Base-by-base conservation (phyloP, 2,329 filamentous ascomycete genomes). In the Trichoderma sp. region DNA sequence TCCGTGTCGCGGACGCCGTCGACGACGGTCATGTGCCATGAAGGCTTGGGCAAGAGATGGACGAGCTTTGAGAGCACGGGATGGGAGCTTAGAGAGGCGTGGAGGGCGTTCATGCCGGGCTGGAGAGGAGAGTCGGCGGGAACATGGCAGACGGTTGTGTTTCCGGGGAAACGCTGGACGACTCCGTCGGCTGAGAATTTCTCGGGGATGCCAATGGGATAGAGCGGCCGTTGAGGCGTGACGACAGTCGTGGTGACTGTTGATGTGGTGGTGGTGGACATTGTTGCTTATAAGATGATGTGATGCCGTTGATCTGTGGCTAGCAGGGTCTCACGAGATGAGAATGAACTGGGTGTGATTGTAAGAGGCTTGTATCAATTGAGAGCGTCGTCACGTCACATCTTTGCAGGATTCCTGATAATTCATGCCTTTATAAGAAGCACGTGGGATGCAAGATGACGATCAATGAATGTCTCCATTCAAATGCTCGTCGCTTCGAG, bases 11-110 rank as follows among this genome's bases (percentile, higher is more conserved):
- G 72, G n/a, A 74, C 66, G 28, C 75, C 75, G 30, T 75, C 75
- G 7, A 76, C 55, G 34, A 76, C 73, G 12, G 75, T 76, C 75
- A 76, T 76, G 71, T 75, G 75, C 75, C 75, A 76, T 30, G 74
- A 75, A 13, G 64, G 34, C 15, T 62, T 73, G 0, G 75, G 75
- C 26, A 76, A 30, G 13, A 76, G 72, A 26, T 69, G 72, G 55
- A 74, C 62, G 23, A 53, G 20, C 26, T 69, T 63, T 2, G 71
- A 71, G 8, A 76, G 63, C 13, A 64, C 62, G 12, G 73, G 73
- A 53, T 76, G 74, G 13, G 73, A 39, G 8, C 50, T 68, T 9
- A 76, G 62, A 13, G 72, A 62, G 7, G 73, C 72, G 73, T 76
- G 68, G 17, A 75, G 58, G 26, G 26, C 47, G 39, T 58, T 73